Evolutionary conservation across 2,329 filamentous ascomycete genomes (phyloP).

Genomic region (Botrytis deweyae): DNA sequence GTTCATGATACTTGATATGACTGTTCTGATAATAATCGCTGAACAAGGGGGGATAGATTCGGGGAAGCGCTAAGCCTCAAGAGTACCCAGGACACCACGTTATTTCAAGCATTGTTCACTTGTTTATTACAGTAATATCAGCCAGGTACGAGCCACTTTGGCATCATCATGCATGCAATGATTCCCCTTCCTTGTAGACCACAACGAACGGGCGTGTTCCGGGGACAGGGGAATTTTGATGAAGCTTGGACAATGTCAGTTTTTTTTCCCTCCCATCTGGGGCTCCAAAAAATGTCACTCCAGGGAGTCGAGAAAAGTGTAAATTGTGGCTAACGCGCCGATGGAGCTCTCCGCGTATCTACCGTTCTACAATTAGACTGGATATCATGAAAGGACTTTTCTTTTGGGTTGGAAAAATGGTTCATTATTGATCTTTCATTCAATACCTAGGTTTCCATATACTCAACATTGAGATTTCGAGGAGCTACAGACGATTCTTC

Average conservation of each 20-base stretch:
- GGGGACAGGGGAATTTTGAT: constrained; percentile 19
- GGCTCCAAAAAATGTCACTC: neutral
- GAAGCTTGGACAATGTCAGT: constrained; percentile 28
- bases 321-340: neutral
- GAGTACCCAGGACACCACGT: constrained; percentile 30
- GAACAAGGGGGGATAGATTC: constrained; percentile 12
- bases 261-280: neutral
- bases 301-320: neutral
- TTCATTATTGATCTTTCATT: neutral
- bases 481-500: neutral
- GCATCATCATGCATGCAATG: constrained; percentile 32
- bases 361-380: neutral
- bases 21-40: constrained; percentile 3
- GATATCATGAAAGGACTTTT: neutral
- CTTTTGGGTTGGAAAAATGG: no score
- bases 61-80: constrained; percentile 23
- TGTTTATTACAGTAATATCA: constrained; percentile 22
- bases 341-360: neutral
- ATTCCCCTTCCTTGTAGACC: constrained; percentile 10
- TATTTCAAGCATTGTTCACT: constrained; percentile 24
- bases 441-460: neutral
- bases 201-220: constrained; percentile 13
- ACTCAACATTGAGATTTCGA: neutral
- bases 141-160: constrained; percentile 27
- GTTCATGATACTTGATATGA: neutral